Evolutionary conservation across 2,329 filamentous ascomycete genomes (phyloP), one percentile per base, ranked within the genome.

Genomic region (Scedosporium aurantiacum): DNA sequence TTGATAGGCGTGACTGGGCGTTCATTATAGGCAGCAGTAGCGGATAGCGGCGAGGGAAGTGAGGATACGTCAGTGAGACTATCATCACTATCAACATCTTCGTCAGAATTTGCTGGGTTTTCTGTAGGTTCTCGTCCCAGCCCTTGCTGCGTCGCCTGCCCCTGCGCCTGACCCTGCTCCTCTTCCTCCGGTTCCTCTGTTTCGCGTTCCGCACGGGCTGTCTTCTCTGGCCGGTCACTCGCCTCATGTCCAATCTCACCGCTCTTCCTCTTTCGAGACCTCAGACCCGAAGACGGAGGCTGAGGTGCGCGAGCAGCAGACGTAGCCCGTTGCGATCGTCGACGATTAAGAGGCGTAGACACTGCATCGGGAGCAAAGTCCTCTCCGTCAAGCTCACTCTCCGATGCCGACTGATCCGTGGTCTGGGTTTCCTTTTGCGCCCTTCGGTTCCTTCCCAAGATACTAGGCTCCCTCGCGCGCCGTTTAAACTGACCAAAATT

Each of bases 351-450:
- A 3, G 87, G 86, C 5, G 87, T 90, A 16, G 85, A 87, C 72
- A 88, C 85, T 28, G 84, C 85, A 62, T 89, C 85, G 0, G 80
- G 86, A 59, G 76, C 79, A 68, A 83, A 87, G 65, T 82, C 73
- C 76, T 76, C 70, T 64, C 50, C 50, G 10, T 54, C 47, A 4
- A 72, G 66, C 59, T 81, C 78, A 23, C 81, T 75, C 10, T 76
- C 72, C 37, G 66, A 67, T 37, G 73, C 73, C 32, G 60, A 61
- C 27, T 61, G 50, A 23, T 61, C 60, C 18, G 57, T 43, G 27
- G 27, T 37, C 27, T 37, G 45, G 8, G 27, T 60, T 58, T 64
- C 63, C 5, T 63, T 64, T 52, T 69, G 68, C 21, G 73, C 69
- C 62, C 73, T 82, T 63, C 79, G 77, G 2, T 75, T 75, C 1